phyloP scores from a whole-genome alignment of 208 protist genomes.

The Crithidia fasciculata region DNA sequence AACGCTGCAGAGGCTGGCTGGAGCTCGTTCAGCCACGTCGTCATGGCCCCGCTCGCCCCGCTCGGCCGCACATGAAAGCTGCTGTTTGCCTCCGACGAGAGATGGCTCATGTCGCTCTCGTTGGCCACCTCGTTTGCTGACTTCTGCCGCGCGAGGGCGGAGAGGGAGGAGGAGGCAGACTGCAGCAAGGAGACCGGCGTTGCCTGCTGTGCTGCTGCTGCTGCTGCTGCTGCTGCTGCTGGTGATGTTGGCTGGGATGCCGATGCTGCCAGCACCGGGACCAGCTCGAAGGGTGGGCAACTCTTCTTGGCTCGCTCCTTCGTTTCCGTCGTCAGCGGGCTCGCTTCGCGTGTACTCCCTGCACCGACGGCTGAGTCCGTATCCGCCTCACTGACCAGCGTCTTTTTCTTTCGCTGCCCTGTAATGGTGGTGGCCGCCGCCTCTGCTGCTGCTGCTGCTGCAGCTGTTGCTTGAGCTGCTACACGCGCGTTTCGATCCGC shows the following conservation, averaged over 20 bases:
- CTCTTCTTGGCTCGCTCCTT: background rate
- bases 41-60: constrained; percentile 3
- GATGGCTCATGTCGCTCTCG: constrained; percentile 33
- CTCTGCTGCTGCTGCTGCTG: too few relatives aligned
- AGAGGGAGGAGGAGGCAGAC: constrained; percentile 6
- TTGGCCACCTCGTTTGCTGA: constrained; percentile 3
- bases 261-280: background rate
- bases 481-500: background rate
- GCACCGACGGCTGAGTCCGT: background rate
- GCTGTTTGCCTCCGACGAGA: constrained; percentile 26
- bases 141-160: background rate
- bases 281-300: background rate
- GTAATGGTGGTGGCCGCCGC: too few relatives aligned
- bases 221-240: too few relatives aligned
- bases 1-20: constrained; percentile 58
- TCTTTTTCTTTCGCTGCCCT: background rate
- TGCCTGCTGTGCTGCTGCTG: too few relatives aligned
- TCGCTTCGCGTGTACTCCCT: background rate
- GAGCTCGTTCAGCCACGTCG: constrained; percentile 31
- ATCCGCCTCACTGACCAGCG: background rate
- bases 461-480: too few relatives aligned
- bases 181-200: too few relatives aligned
- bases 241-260: too few relatives aligned
- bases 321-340: background rate
- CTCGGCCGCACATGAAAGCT: constrained; percentile 24